Conservation (phyloP, 805 yeast genomes). For the Starmera quercuum region DNA sequence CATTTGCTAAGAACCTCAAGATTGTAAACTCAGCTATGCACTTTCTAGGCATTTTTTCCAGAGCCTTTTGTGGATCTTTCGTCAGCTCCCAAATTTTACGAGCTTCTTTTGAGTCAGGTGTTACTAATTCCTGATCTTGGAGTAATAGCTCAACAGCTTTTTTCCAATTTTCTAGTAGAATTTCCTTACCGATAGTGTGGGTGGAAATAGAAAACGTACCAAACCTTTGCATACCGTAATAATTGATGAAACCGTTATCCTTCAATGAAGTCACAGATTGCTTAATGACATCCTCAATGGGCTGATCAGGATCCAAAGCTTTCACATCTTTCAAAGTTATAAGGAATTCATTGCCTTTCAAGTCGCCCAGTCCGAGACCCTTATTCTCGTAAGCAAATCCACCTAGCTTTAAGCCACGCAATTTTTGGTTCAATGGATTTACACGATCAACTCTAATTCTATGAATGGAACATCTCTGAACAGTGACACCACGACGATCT, state of each 20-base stretch:
- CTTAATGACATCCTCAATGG: slow-evolving; percentile 39
- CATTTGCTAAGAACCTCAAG: slow-evolving; percentile 50
- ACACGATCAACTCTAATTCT: slow-evolving; percentile 69
- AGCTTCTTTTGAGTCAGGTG: slow-evolving; percentile 78
- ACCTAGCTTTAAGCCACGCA: slow-evolving; percentile 76
- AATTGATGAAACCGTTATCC: slow-evolving; percentile 78
- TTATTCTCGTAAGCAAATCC: slow-evolving; percentile 60
- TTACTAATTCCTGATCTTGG: slow-evolving; percentile 77
- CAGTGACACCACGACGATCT: slow-evolving; percentile 93
- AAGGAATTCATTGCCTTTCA: slow-evolving; percentile 81
- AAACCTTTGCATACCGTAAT: slow-evolving; percentile 97
- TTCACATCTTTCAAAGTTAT: slow-evolving; percentile 76
- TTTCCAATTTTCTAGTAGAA: slow-evolving; percentile 71
- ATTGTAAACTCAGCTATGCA: slow-evolving; percentile 81
- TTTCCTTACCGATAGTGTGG: slow-evolving; percentile 70
- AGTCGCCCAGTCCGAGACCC: slow-evolving; percentile 69
- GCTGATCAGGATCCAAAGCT: slow-evolving; percentile 22
- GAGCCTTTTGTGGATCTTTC: slow-evolving; percentile 54
- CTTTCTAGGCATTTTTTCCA: slow-evolving; percentile 75
- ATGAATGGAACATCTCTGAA: slow-evolving; percentile 68
- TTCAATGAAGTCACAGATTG: slow-evolving; percentile 50
- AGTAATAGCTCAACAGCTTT: slow-evolving; percentile 71
- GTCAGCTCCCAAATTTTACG: slow-evolving; percentile 77
- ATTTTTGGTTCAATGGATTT: slow-evolving; percentile 63
- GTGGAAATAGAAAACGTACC: slow-evolving; percentile 95